Conservation (phyloP, 495 filamentous ascomycete species). For the Mytilinidion resinicola region DNA sequence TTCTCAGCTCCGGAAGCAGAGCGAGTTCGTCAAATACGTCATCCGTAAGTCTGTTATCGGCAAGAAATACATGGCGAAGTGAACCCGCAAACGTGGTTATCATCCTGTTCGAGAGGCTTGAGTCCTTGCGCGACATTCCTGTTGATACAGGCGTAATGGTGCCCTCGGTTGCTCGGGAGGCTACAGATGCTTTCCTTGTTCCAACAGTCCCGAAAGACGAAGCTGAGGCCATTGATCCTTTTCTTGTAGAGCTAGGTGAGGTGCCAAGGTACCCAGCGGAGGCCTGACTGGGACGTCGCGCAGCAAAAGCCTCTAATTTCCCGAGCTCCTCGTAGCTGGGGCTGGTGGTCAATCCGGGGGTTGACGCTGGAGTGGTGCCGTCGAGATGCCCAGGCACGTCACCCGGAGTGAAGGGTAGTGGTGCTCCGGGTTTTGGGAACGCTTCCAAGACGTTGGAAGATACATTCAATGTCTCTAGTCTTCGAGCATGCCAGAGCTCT, state of each 20-base stretch:
- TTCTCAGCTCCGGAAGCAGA: constrained; percentile 72
- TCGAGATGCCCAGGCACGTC: constrained; percentile 14
- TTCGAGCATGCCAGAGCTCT: constrained; percentile 87
- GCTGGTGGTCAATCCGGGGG: constrained; percentile 48
- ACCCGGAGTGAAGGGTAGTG: constrained; percentile 18
- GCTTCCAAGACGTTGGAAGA: constrained; percentile 86
- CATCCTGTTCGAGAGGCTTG: constrained; percentile 65
- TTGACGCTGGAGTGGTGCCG: constrained; percentile 44
- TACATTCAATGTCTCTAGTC: constrained; percentile 85
- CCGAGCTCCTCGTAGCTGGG: constrained; percentile 73
- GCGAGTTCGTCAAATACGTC: constrained; percentile 89
- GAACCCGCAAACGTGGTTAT: constrained; percentile 80
- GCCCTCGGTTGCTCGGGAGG: constrained; percentile 60
- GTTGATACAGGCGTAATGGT: constrained; percentile 54
- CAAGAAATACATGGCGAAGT: constrained; percentile 75
- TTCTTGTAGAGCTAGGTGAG: constrained; percentile 62
- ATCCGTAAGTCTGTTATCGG: constrained; percentile 88
- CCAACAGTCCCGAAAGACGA: constrained; percentile 48
- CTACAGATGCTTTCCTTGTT: constrained; percentile 74
- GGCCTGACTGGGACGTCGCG: constrained; percentile 75
- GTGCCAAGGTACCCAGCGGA: constrained; percentile 64
- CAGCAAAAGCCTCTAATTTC: constrained; percentile 54
- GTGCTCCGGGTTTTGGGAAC: constrained; percentile 66
- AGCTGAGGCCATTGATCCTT: constrained; percentile 68
- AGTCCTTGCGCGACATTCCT: constrained; percentile 74